These are phyloP conservation scores for Crithidia brevicula DNA, from an alignment of 208 protist species.

Conservation along the genomic window DNA sequence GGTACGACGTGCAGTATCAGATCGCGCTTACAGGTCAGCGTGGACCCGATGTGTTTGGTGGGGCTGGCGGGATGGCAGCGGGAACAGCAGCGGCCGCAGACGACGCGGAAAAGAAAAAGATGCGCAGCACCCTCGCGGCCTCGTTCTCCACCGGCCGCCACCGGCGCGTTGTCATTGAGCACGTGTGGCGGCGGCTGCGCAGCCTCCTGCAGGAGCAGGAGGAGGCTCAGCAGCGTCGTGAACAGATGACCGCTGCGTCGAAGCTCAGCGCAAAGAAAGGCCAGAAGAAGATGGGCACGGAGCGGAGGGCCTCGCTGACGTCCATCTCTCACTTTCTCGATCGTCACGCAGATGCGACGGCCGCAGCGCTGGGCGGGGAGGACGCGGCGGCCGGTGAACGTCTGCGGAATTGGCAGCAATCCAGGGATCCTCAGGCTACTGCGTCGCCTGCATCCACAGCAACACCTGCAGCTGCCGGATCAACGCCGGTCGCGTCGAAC, in stretches of 20 bases:
- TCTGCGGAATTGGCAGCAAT: too few species aligned
- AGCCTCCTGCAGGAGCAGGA: slow-evolving; percentile 12
- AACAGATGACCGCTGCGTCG: not conserved
- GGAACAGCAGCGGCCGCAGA: not conserved
- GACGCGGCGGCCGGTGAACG: too few species aligned
- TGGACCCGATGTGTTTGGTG: not conserved
- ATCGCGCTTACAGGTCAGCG: slow-evolving; percentile 3
- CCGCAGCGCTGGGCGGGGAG: too few species aligned
- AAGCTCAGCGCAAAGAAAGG: too few species aligned
- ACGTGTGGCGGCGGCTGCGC: slow-evolving; percentile 17
- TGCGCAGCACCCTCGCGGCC: not conserved
- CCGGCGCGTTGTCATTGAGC: slow-evolving; percentile 21
- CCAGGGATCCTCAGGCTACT: too few species aligned
- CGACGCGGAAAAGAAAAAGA: not conserved
- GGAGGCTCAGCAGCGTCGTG: not conserved
- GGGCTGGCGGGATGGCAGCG: not conserved
- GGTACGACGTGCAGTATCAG: slow-evolving; percentile 27
- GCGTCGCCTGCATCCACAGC: too few species aligned
- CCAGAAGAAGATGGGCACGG: not conserved
- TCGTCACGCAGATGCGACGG: not conserved
- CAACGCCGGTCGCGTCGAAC: too few species aligned
- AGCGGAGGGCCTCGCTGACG: not conserved
- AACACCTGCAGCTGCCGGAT: too few species aligned
- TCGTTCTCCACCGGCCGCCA: not conserved
- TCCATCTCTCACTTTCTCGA: slow-evolving; percentile 1